Evolutionary conservation across 2,329 filamentous ascomycete genomes (phyloP).

Genomic region (Cytospora schulzeri): DNA sequence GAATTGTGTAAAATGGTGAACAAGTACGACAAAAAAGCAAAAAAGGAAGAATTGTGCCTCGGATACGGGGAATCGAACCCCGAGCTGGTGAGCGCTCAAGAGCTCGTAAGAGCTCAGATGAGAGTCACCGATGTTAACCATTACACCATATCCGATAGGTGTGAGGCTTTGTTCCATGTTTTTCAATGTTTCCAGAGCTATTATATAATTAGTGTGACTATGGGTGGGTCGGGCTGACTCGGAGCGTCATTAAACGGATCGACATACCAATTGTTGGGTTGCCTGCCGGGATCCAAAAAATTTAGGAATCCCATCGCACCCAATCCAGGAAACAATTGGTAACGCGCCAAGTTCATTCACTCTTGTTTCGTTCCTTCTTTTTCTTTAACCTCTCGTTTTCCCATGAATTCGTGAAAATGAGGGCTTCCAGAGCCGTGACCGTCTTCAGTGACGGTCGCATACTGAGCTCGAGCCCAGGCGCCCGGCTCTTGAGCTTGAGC

Average conservation of each 20-base stretch:
- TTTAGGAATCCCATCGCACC: slow-evolving; percentile 16
- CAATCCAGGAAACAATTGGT: not conserved
- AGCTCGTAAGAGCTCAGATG: slow-evolving; percentile 8
- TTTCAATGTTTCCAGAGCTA: not conserved
- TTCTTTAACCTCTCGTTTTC: slow-evolving; percentile 26
- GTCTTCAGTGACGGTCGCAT: slow-evolving; percentile 43
- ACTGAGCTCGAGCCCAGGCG: slow-evolving; percentile 37
- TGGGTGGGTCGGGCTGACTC: not conserved
- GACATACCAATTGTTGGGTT: not conserved
- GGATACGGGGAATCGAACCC: slow-evolving; percentile 28
- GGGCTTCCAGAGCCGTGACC: slow-evolving; percentile 42
- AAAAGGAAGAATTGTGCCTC: slow-evolving; percentile 13
- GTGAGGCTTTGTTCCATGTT: not conserved
- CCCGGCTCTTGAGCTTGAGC: slow-evolving; percentile 38
- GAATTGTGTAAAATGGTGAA: not conserved
- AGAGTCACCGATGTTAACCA: slow-evolving; percentile 27
- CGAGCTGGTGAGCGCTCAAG: slow-evolving; percentile 20
- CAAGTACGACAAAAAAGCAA: not conserved
- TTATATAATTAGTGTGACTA: not conserved
- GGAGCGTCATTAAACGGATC: not conserved
- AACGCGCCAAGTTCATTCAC: slow-evolving; percentile 19
- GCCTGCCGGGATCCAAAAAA: slow-evolving; percentile 29
- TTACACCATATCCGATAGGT: slow-evolving; percentile 27
- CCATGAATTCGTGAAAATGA: slow-evolving; percentile 39
- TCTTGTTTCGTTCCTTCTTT: slow-evolving; percentile 27